Conservation (phyloP, 2,329 filamentous ascomycete genomes). For the Alternaria dauci region DNA sequence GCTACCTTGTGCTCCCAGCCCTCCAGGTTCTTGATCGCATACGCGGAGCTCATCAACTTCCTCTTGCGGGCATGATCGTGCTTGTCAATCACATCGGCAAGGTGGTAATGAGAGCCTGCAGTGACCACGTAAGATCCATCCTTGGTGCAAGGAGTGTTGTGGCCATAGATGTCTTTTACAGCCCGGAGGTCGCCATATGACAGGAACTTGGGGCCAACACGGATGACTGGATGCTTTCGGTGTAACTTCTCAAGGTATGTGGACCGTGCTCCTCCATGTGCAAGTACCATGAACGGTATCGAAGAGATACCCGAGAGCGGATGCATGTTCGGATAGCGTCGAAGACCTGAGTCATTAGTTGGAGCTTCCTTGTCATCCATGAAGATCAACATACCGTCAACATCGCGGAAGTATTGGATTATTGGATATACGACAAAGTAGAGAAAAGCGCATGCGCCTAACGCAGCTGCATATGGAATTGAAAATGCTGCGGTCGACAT, state of each 20-base stretch:
- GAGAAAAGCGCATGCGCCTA: slow-evolving; percentile 33
- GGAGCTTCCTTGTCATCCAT: not conserved
- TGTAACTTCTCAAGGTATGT: slow-evolving; percentile 56
- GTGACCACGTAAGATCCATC: slow-evolving; percentile 58
- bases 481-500: slow-evolving; percentile 27
- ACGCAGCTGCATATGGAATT: slow-evolving; percentile 35
- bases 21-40: slow-evolving; percentile 8
- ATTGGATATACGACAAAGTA: slow-evolving; percentile 55
- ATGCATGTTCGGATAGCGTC: slow-evolving; percentile 59
- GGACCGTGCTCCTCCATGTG: slow-evolving; percentile 56
- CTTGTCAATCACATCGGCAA: slow-evolving; percentile 63
- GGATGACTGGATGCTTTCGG: slow-evolving; percentile 56
- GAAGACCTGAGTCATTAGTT: slow-evolving; percentile 43
- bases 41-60: slow-evolving; percentile 44
- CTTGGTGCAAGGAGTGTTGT: slow-evolving; percentile 61
- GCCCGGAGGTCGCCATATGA: slow-evolving; percentile 44
- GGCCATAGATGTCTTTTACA: slow-evolving; percentile 62
- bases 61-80: slow-evolving; percentile 62
- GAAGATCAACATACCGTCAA: slow-evolving; percentile 45
- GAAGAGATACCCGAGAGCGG: slow-evolving; percentile 58
- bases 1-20: slow-evolving; percentile 62
- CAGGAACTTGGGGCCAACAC: slow-evolving; percentile 42
- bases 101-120: slow-evolving; percentile 60
- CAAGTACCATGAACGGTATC: slow-evolving; percentile 58
- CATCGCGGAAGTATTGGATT: slow-evolving; percentile 56